Evolutionary conservation across 495 filamentous ascomycete species (phyloP).

Genomic region (Penicillium odoratum): DNA sequence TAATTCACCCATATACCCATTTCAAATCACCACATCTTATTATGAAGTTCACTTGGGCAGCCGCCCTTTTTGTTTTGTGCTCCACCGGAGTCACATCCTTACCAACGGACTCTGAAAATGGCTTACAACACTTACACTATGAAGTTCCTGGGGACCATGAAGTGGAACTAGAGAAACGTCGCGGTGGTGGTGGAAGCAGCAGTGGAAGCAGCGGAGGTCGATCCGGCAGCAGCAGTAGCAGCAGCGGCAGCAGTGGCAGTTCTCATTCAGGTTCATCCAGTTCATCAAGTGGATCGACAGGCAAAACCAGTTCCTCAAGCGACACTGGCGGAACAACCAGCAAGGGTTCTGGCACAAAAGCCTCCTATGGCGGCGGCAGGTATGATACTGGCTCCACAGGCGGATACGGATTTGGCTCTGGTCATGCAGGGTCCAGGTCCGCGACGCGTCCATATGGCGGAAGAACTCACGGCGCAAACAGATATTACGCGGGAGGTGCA

Average conservation of each 20-base stretch:
- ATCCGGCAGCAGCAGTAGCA: constrained; percentile 20
- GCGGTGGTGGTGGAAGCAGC: constrained; percentile 42
- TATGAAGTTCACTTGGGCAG: constrained; percentile 36
- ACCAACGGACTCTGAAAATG: background rate
- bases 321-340: constrained; percentile 65
- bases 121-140: constrained; percentile 22
- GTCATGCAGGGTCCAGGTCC: background rate
- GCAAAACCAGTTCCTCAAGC: constrained; percentile 26
- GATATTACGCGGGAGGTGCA: constrained; percentile 80
- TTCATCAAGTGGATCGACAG: constrained; percentile 22
- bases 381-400: constrained; percentile 14
- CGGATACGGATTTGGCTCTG: constrained; percentile 48
- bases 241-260: constrained; percentile 25
- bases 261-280: constrained; percentile 26
- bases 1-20: no score
- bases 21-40: background rate
- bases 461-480: constrained; percentile 59
- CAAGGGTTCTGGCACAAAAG: constrained; percentile 11
- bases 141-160: constrained; percentile 14
- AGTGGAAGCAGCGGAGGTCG: constrained; percentile 32
- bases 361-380: constrained; percentile 23
- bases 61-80: constrained; percentile 30
- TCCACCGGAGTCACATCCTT: constrained; percentile 30
- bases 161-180: constrained; percentile 43
- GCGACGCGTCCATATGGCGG: background rate